Evolutionary conservation across 768 basidiomycete species (phyloP).

Genomic region (Udeniomyces megalosporus): DNA sequence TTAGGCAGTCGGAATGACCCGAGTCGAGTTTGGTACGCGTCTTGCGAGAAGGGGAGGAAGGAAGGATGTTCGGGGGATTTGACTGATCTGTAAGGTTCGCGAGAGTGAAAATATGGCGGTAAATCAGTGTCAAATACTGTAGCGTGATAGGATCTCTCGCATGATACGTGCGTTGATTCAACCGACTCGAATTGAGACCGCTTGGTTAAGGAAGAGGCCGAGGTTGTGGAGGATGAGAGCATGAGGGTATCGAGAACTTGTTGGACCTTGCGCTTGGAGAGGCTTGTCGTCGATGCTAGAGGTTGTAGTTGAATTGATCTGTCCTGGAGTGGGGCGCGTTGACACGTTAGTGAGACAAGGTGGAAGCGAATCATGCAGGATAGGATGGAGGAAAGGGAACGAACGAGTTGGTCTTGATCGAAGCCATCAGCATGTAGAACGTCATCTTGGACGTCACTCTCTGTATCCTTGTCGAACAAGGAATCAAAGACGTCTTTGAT

Average conservation of each 20-base stretch:
- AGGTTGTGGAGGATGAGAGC: neutral
- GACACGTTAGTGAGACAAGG: neutral
- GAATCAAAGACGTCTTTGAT: slow-evolving; percentile 3
- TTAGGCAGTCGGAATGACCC: neutral
- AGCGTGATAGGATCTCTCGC: neutral
- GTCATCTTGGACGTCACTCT: neutral
- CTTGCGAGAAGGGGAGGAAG: slow-evolving; percentile 1
- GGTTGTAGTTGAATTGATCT: too few relatives aligned
- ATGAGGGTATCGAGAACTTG: neutral
- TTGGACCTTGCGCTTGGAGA: slow-evolving; percentile 1
- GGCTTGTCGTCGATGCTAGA: neutral
- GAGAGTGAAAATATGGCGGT: neutral
- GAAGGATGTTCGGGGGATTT: neutral
- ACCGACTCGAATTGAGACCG: neutral
- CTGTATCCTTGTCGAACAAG: neutral
- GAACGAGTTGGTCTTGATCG: neutral
- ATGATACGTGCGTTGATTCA: neutral
- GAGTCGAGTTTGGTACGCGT: neutral
- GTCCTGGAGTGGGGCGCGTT: neutral
- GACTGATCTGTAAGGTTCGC: too few relatives aligned
- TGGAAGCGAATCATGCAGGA: neutral
- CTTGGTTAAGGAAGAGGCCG: neutral
- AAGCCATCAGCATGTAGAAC: too few relatives aligned
- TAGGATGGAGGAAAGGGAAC: neutral
- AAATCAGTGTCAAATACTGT: neutral